Conservation (phyloP, 257 asterid genomes). For the Capsicum rhomboideum region DNA sequence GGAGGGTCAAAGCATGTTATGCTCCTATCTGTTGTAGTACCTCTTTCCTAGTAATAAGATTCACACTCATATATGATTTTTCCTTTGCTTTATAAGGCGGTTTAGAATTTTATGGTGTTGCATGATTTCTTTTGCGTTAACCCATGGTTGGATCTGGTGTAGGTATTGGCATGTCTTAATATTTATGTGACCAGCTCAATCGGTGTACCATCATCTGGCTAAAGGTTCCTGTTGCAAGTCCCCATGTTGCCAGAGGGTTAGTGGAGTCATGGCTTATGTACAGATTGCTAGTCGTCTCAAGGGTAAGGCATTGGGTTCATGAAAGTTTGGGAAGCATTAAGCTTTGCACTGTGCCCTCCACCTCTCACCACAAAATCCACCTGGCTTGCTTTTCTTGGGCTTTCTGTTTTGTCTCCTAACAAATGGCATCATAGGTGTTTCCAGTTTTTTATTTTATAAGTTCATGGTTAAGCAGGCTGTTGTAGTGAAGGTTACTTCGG, state of each 20-base stretch:
- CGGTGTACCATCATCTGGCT: neutral
- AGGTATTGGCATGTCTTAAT: conserved; percentile 1
- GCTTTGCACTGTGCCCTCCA: neutral
- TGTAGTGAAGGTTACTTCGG: neutral
- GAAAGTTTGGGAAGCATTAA: neutral
- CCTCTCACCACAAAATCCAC: neutral
- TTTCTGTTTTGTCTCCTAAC: neutral
- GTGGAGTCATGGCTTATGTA: conserved; percentile 57
- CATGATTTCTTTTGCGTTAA: neutral
- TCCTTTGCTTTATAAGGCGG: neutral
- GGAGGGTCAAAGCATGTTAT: neutral
- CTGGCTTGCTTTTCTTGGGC: neutral
- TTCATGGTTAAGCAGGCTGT: neutral
- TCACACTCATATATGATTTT: neutral
- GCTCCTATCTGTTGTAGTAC: neutral
- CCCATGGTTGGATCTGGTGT: conserved; percentile 1
- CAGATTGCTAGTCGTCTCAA: conserved; percentile 36
- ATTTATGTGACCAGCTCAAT: neutral
- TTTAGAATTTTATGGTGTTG: neutral
- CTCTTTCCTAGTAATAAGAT: neutral
- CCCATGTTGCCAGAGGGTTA: conserved; percentile 76
- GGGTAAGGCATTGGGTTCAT: conserved; percentile 29
- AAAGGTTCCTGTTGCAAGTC: conserved; percentile 16
- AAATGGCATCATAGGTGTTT: neutral
- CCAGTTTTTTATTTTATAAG: neutral